Percentiles rank a stretch among this genome's conserved stretches.
Conservation (phyloP, 257 asterid genomes). For the Phtheirospermum japonicum region DNA sequence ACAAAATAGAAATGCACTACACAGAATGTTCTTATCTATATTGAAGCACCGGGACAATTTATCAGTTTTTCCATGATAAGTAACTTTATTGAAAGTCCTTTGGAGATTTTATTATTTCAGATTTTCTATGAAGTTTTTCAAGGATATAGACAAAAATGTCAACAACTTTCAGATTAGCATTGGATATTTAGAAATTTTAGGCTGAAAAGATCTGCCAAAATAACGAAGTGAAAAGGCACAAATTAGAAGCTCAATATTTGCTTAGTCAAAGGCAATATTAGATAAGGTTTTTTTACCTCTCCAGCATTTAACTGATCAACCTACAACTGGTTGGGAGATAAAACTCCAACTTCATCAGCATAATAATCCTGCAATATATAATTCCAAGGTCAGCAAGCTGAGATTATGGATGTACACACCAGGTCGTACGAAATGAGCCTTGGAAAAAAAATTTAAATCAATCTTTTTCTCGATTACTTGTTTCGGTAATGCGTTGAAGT, state of each 20-base stretch:
- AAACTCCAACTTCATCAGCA: conserved; percentile 96
- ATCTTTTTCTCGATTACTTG: conserved; percentile 13
- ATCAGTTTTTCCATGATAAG: conserved; percentile 10
- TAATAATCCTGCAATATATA: conserved; percentile 70
- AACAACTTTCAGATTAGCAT: background rate
- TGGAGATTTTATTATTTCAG: background rate
- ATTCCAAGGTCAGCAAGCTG: conserved; percentile 31
- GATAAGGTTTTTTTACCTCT: conserved; percentile 67
- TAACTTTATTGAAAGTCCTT: background rate
- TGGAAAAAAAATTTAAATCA: conserved; percentile 4
- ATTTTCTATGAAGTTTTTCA: background rate
- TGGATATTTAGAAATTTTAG: background rate
- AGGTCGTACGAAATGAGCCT: conserved; percentile 17
- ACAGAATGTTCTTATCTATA: no score
- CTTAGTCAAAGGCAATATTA: conserved; percentile 22
- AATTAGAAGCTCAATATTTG: background rate
- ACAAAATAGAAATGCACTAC: no score
- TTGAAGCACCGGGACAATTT: conserved; percentile 5
- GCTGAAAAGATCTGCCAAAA: background rate
- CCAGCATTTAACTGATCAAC: conserved; percentile 78
- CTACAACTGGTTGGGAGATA: conserved; percentile 93
- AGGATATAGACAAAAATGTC: background rate
- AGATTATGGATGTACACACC: conserved; percentile 9
- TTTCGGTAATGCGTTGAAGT: background rate
- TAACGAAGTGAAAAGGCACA: background rate